Conservation (phyloP, 2,329 filamentous ascomycete genomes). For the Albifimbria verrucaria region DNA sequence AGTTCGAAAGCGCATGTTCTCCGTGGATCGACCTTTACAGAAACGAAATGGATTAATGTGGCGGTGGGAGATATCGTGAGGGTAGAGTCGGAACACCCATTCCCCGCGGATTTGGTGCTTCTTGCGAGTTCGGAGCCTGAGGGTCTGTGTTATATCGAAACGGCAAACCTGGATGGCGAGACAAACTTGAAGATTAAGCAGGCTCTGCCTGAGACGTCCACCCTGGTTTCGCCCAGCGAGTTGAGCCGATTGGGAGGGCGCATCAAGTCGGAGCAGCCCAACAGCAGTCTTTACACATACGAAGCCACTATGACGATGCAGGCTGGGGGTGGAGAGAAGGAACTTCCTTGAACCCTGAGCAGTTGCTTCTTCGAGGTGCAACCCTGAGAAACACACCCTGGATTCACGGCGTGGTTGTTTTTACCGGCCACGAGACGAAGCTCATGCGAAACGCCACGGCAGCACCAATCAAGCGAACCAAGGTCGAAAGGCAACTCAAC, state of each 20-base stretch:
- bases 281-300: constrained; percentile 97
- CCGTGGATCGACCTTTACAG: constrained; percentile 77
- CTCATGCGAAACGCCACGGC: constrained; percentile 98
- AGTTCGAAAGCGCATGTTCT: constrained; percentile 81
- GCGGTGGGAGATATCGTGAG: constrained; percentile 88
- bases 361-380: constrained; percentile 87
- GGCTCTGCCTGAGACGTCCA: constrained; percentile 85
- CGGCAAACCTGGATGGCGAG: constrained; percentile 94
- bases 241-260: constrained; percentile 82
- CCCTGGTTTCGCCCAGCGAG: constrained; percentile 82
- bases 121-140: constrained; percentile 95
- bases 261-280: constrained; percentile 92
- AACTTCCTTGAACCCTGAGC: constrained; percentile 88
- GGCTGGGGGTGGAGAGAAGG: constrained; percentile 86
- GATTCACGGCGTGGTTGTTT: constrained; percentile 94
- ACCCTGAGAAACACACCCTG: constrained; percentile 95
- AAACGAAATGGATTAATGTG: constrained; percentile 92
- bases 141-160: constrained; percentile 97
- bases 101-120: constrained; percentile 89
- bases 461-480: constrained; percentile 94
- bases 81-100: constrained; percentile 91
- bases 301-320: constrained; percentile 94
- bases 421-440: constrained; percentile 92
- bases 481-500: constrained; percentile 92
- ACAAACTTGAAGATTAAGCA: constrained; percentile 99